Percentiles rank a stretch among this genome's conserved stretches.
Conservation (phyloP, 2,329 filamentous ascomycete genomes). For the Fusarium agapanthi region DNA sequence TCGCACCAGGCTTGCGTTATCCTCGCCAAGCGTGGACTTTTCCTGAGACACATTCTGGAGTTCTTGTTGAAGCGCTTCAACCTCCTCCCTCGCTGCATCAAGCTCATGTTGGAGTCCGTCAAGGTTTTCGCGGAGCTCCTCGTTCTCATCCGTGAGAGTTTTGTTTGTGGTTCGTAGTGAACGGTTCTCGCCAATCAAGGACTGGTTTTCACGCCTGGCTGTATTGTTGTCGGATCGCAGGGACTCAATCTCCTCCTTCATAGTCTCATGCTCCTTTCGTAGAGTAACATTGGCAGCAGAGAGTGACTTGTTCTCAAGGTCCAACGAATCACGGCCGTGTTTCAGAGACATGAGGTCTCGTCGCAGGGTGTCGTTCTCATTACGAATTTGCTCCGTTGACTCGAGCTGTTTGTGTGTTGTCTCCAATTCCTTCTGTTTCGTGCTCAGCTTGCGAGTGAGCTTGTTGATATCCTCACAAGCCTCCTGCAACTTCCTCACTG, state of each 20-base stretch:
- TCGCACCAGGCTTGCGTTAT: slow-evolving; percentile 62
- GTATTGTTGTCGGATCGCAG: slow-evolving; percentile 54
- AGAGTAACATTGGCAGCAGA: slow-evolving; percentile 52
- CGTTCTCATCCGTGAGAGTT: slow-evolving; percentile 53
- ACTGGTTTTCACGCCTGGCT: slow-evolving; percentile 54
- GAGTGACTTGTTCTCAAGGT: slow-evolving; percentile 54
- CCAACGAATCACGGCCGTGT: slow-evolving; percentile 48
- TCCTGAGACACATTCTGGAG: slow-evolving; percentile 53
- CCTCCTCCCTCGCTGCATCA: slow-evolving; percentile 51
- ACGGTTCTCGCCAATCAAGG: slow-evolving; percentile 55
- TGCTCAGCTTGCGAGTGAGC: slow-evolving; percentile 54
- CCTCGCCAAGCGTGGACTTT: slow-evolving; percentile 56
- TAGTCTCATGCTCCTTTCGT: slow-evolving; percentile 47
- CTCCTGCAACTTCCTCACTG: slow-evolving; percentile 68
- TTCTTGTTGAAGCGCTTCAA: slow-evolving; percentile 52
- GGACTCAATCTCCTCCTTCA: slow-evolving; percentile 53
- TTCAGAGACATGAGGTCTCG: slow-evolving; percentile 54
- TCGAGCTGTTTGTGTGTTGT: slow-evolving; percentile 54
- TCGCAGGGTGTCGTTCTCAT: slow-evolving; percentile 51
- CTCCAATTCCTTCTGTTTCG: slow-evolving; percentile 54
- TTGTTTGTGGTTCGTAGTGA: slow-evolving; percentile 55
- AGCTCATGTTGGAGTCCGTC: slow-evolving; percentile 53
- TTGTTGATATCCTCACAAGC: slow-evolving; percentile 67
- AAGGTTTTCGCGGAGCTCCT: slow-evolving; percentile 54
- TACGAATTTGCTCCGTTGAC: slow-evolving; percentile 51